phyloP scores from a whole-genome alignment of 1,284 basidiomycete genomes.

The Heterobasidion irregulare region DNA sequence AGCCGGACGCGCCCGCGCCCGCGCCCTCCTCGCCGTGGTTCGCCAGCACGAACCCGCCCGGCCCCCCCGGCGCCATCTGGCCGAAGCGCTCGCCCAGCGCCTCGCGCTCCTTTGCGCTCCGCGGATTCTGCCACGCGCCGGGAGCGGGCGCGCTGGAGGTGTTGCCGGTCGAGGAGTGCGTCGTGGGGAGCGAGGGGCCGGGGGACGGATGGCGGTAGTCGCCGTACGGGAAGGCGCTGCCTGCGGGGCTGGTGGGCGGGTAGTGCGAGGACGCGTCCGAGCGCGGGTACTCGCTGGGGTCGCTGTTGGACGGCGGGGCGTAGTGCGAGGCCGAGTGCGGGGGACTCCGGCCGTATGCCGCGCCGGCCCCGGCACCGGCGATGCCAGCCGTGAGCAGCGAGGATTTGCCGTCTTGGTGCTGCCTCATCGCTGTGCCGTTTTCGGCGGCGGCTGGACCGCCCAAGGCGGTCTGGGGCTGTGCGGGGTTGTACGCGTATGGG shows the following conservation, averaged over 20 bases:
- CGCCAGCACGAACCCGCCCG: conserved; percentile 7
- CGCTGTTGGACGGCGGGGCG: conserved; percentile 5
- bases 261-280: conserved; percentile 16
- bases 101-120: conserved; percentile 25
- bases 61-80: not conserved
- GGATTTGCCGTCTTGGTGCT: conserved; percentile 16
- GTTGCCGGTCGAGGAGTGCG: not conserved
- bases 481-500: conserved; percentile 22
- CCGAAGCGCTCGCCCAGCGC: conserved; percentile 4
- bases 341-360: not conserved
- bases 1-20: not conserved
- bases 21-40: conserved; percentile 5
- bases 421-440: conserved; percentile 14
- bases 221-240: conserved; percentile 1
- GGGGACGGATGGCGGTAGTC: conserved; percentile 20
- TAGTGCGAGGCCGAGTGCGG: conserved; percentile 12
- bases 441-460: not conserved
- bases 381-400: conserved; percentile 17
- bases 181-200: conserved; percentile 18
- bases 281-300: conserved; percentile 16
- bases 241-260: conserved; percentile 14
- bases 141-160: not conserved
- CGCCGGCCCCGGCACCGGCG: conserved; percentile 12
- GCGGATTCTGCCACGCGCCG: conserved; percentile 12
- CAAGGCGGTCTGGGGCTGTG: conserved; percentile 4